Evolutionary conservation across 1,139 yeast genomes (phyloP), one percentile per base, ranked within the genome.

Genomic region (Scheffersomyces insectosa): DNA sequence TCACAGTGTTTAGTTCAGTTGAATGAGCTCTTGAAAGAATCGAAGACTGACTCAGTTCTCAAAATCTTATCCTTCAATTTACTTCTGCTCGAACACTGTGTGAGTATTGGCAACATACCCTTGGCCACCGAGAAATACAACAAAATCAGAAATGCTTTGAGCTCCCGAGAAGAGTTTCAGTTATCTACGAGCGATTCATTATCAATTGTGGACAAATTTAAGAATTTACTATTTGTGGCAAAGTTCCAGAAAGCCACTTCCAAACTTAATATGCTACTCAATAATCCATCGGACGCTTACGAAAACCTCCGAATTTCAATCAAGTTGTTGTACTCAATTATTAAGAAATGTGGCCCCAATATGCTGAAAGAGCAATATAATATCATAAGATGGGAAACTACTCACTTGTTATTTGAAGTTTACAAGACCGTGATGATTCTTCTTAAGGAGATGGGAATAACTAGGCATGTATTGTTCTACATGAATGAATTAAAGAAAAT

Each of bases 391-490:
- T 63, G 82, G 61, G 63, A 62, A 33, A 60, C 77, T 1, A 59
- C 70, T 0, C 47, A 49, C 1, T 50, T 62, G 23, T 55, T 81
- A 29, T 55, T 68, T 9, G 56, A 60, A 4, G 49, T 75, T 5
- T 76, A 75, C 52, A 57, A 59, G 12, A 43, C 47, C 9, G 56
- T 78, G 20, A 59, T 81, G 28, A 59, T 65, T 3, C 52, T 65
- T 1, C 66, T 70, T 42, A 61, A 68, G 15, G 70, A 67, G 36
- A 53, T 80, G 37, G 88, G 89, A 0, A 53, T 80, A 3, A 65
- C 82, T 0, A 78, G 78, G 48, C 88, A 83, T 42, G 66, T 79
- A 33, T 66, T 68, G 3, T 80, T 70, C 55, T 83, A 75, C 57
- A 50, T 72, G 11, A 63, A 64, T 5, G 89, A 84, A 49, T 65